Evolutionary conservation across 2,329 filamentous ascomycete genomes (phyloP), one percentile per base, ranked within the genome.

Genomic region (Diaporthe caulivora): DNA sequence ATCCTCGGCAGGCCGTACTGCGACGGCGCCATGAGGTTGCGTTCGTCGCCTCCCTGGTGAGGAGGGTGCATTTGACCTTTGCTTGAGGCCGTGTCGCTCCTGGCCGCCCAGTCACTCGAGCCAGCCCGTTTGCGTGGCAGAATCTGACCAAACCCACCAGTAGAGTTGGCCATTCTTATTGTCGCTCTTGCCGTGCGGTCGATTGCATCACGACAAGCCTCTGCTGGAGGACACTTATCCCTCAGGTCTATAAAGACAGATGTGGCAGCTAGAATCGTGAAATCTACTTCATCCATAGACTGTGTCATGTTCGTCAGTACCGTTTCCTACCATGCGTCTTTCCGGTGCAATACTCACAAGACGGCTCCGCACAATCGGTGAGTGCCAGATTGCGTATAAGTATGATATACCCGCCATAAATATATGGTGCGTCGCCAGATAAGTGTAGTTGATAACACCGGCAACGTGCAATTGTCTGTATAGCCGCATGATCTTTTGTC

Each of bases 341-440:
- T 9, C 17, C 37, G 13, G 24, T 8, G 13, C 9, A 24, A 31
- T n/a, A 86, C 93, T 85, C 89, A 96, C 94, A 82, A 98, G 86
- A 72, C 94, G 92, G 81, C 93, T 95, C 78, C 96, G 91, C 65
- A 98, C 96, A 70, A 94, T 89, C 8, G 94, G 92, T 15, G 96
- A 98, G 83, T 98, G 96, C 96, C 96, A 98, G 73, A 98, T 97
- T 26, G 97, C 95, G 82, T 98, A 98, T 2, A 98, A 88, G 82
- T 98, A 98, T 31, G 96, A 97, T 74, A 98, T 92, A 84, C 95
- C 96, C 37, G 96, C 96, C 94, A 98, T 98, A 84, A 98, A 98
- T 9, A 98, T 87, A 83, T 98, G 95, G 81, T 98, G 96, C 0
- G 97, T 98, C 2, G 97, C 95, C 70, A 98, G 86, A 82, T 97